Evolutionary conservation across 2,329 filamentous ascomycete species (phyloP), one percentile per base, ranked within the genome.

Genomic region (Acrocalymma vagum): DNA sequence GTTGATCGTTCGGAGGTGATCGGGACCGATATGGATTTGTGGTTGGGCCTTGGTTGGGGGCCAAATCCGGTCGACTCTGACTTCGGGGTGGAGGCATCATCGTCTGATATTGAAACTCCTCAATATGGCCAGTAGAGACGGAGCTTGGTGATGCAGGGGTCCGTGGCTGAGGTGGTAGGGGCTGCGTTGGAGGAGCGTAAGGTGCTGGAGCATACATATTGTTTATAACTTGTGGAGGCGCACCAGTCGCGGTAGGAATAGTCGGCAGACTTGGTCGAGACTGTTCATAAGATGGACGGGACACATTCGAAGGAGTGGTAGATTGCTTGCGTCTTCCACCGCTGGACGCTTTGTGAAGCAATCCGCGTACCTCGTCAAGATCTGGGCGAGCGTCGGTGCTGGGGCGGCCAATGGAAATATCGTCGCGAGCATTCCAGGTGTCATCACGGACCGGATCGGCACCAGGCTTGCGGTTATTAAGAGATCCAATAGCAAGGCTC

Each of bases 291-390:
- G 51, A 62, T 5, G 39, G 29, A 18, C 51, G 50, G 9, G 45
- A 29, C 7, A 47, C 40, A 13, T 53, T 55, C 6, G 61, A 60
- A 13, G 62, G 50, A 5, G 56, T 58, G 10, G 55, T 29, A 3
- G 56, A 58, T 15, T 62, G 60, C 36, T 64, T 69, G 39, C 75
- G 66, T 57, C 73, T 75, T 18, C 76, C 76, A 8, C 58, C 59
- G 5, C 71, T 75, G 61, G 65, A 74, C 28, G 67, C 72, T 33
- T 75, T 72, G 38, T 68, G 67, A 2, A 78, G 58, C 9, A 77
- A 45, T 17, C 72, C 70, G 14, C 71, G 68, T 9, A 78, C 68
- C 38, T 78, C 73, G n/a, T 77, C 72, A 15, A 75, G 46, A 30
- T 75, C 72, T 9, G 72, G 69, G 24, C 69, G 67, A 15, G 45